A percentile compares a stretch with the other conserved stretches of the same genome.
Conservation (phyloP, 176 grass and related monocot species). For the Aegilops speltoides region DNA sequence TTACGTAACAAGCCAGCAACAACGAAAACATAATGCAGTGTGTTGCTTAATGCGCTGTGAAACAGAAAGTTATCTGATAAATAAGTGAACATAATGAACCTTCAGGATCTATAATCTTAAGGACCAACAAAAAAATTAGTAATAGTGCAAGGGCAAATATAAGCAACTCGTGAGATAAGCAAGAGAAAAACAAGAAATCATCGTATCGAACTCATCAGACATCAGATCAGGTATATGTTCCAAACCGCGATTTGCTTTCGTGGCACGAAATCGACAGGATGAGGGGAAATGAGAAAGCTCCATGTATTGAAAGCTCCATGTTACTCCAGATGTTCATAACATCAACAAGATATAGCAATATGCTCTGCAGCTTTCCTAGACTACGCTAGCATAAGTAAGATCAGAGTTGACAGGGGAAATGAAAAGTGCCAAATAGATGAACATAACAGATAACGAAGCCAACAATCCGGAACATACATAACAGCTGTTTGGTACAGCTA, state of each 20-base stretch:
- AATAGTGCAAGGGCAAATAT: no score
- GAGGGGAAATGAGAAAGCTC: no score
- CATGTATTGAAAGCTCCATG: no score
- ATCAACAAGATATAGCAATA: no score
- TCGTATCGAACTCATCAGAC: not conserved
- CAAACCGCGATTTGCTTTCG: not conserved
- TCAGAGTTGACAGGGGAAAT: no score
- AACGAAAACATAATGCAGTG: not conserved
- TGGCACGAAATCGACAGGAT: no score
- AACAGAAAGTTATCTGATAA: no score
- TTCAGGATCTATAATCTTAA: not conserved
- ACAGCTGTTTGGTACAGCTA: not conserved
- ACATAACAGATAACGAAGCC: not conserved
- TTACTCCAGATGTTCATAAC: no score
- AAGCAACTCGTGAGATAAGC: not conserved
- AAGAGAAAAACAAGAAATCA: not conserved
- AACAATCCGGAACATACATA: not conserved
- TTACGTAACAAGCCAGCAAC: not conserved
- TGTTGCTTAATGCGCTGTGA: not conserved
- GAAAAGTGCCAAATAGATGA: no score
- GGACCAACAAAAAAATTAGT: no score
- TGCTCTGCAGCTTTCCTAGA: no score
- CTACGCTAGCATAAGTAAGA: no score
- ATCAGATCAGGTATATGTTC: not conserved
- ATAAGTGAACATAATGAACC: not conserved